Conservation (phyloP, 371 early-diverging fungal species). For the Paramicrosporidium saccamoebae region DNA sequence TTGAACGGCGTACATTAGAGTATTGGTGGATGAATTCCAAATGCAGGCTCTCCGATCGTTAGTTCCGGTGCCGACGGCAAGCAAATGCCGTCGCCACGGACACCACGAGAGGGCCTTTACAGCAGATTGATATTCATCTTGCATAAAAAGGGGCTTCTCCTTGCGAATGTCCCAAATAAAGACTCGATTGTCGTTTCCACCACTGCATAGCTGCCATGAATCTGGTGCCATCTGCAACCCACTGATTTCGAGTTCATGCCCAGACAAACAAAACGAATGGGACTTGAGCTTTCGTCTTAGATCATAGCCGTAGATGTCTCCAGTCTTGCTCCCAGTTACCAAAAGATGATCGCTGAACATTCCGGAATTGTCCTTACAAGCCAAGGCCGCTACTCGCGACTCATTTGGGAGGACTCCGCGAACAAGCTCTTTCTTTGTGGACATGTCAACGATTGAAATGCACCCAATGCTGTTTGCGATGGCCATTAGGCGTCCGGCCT, state of each 20-base stretch:
- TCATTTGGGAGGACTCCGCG: slow-evolving; percentile 34
- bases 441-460: slow-evolving; percentile 51
- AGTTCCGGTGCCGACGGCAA: slow-evolving; percentile 90
- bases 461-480: slow-evolving; percentile 57
- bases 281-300: slow-evolving; percentile 42
- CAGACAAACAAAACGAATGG: slow-evolving; percentile 28
- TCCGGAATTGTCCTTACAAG: too few species aligned
- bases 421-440: slow-evolving; percentile 16
- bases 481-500: slow-evolving; percentile 39
- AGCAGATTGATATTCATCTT: slow-evolving; percentile 41
- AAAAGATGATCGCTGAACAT: slow-evolving; percentile 63
- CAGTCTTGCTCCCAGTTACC: slow-evolving; percentile 53
- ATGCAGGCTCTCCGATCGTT: slow-evolving; percentile 68
- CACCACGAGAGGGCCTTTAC: slow-evolving; percentile 95
- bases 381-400: slow-evolving; percentile 38
- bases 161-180: slow-evolving; percentile 80
- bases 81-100: slow-evolving; percentile 66
- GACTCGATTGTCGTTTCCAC: slow-evolving; percentile 85
- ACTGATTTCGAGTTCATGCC: slow-evolving; percentile 57
- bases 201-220: slow-evolving; percentile 57
- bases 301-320: slow-evolving; percentile 73
- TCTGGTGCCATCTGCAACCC: slow-evolving; percentile 74
- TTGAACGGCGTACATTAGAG: slow-evolving; percentile 22
- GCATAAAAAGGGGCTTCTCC: too few species aligned
- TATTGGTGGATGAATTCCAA: slow-evolving; percentile 59